Percentiles rank a stretch among this genome's conserved stretches.
These are phyloP conservation scores for Auxenochlorella pyrenoidosa DNA, from an alignment of 139 green algal species.

Conservation along the genomic window DNA sequence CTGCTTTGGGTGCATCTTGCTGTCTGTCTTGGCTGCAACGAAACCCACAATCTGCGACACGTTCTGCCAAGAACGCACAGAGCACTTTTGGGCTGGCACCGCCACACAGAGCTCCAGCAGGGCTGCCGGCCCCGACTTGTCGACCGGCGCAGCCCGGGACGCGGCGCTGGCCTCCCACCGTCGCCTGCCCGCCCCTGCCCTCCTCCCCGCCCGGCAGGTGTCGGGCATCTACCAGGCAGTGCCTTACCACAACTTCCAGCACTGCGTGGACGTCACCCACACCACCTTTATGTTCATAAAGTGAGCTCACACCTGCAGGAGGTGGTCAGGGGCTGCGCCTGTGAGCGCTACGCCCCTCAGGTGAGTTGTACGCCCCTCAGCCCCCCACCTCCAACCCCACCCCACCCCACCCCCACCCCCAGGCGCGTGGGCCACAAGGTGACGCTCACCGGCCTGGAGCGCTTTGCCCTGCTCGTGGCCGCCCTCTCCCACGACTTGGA, in stretches of 20 bases:
- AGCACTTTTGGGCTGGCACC: too few species aligned
- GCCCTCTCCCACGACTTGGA: conserved; percentile 75
- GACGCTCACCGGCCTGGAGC: conserved; percentile 54
- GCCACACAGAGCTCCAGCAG: too few species aligned
- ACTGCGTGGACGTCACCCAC: conserved; percentile 73
- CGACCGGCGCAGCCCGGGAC: too few species aligned
- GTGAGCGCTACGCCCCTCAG: not conserved
- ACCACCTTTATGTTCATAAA: conserved; percentile 58
- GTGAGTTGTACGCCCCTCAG: not conserved
- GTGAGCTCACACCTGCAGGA: not conserved
- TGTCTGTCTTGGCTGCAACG: too few species aligned
- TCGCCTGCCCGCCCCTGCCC: not conserved
- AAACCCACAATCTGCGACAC: too few species aligned
- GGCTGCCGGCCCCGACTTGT: too few species aligned
- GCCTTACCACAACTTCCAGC: conserved; percentile 78
- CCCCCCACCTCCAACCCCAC: not conserved
- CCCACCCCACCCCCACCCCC: not conserved
- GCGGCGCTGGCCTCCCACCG: too few species aligned
- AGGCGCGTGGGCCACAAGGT: conserved; percentile 35
- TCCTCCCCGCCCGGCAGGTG: conserved; percentile 10
- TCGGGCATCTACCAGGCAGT: conserved; percentile 39
- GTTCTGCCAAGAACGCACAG: too few species aligned
- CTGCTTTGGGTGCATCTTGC: too few species aligned
- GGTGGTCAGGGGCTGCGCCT: not conserved
- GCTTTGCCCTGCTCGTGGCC: conserved; percentile 65